Base-by-base conservation (phyloP, 371 early-diverging fungal species). In the Mortierella sp. region DNA sequence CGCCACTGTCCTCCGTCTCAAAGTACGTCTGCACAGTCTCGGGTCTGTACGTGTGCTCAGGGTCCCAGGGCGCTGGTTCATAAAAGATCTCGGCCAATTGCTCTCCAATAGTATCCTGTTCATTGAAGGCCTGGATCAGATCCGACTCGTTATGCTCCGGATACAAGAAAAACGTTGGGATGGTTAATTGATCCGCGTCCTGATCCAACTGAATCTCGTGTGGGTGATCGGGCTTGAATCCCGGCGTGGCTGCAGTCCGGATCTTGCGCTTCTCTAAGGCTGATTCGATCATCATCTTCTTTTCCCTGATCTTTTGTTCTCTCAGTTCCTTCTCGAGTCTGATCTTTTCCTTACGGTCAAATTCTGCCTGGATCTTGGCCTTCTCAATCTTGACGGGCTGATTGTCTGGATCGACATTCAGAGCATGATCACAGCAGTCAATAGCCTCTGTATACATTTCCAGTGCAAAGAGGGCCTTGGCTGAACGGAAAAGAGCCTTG, bases 61-160 rank as follows among this genome's bases (percentile, higher is more conserved):
- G 60, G 71, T 98, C 99, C 96, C 97, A 97, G 14, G 89, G 89
- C 12, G 92, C 91, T 11, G 89, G 87, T 28, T 92, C 86, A 46
- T 87, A 92, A 76, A 97, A 93, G 80, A 99, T 94, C 43, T 89
- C 80, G 42, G 87, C 85, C 30, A 99, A 69, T 71, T 97, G 97
- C 60, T 95, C 96, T 46, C 81, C 64, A 64, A 99, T 93, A 21
- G 95, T 88, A 61, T 87, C 83, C 15, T 84, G 80, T 79, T 98
- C 98, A 78, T 94, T 84, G 69, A 95, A 96, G 24, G 85, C 81
- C 60, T 91, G 87, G 52, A 99, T 93, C 62, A 94, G 89, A 76
- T 99, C 99, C 5, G 93, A 92, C 70, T 98, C 92, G 63, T 91
- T 90, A 76, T 90, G 85, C 78, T 98, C 97, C 4, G 99, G 99